Base-by-base conservation (phyloP, 805 yeast genomes). In the Blastobotrys robertii region DNA sequence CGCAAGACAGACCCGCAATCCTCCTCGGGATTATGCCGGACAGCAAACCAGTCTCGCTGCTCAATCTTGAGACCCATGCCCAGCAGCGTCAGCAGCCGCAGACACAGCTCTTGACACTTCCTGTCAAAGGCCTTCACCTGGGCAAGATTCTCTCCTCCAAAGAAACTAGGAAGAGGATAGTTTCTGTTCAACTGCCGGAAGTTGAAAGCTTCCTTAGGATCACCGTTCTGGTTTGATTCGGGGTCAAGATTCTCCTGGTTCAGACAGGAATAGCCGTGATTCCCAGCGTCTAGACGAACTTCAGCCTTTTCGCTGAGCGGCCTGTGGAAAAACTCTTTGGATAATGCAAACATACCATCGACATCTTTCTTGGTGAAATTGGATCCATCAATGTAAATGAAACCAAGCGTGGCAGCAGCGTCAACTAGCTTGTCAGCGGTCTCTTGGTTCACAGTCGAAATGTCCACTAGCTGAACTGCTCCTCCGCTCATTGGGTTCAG, bases 391-490 rank as follows among this genome's bases (percentile, higher is more conserved):
- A 80, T 66, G 44, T 77, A 77, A 11, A 80, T 60, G 53, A 80
- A 80, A 1, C 86, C 86, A 48, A 77, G 80, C 2, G 73, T 60
- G n/a, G 70, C 62, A 8, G 81, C 81, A 1, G 84, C 84, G 6
- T 67, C 63, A 3, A 79, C 65, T 19, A 82, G 66, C 44, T 70
- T 63, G 6, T 65, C 67, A 0, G 78, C 81, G 0, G 80, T 69
- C 5, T 52, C 44, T 16, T 59, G 57, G 44, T 68, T 56, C 13
- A 63, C 49, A 6, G 57, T 49, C n/a, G 77, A 63, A 22, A 82
- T 69, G 51, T 82, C 86, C 28, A 82, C 56, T 19, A 19, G 25
- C 25, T 19, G 25, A 19, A 19, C 6, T 19, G 25, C 25, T 19
- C n/a, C n/a, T n/a, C 25, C 25, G 6, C 6, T 19, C 25, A 19